Evolutionary conservation across 2,329 filamentous ascomycete species (phyloP), one percentile per base, ranked within the genome.

Genomic region (Talaromyces islandicus): DNA sequence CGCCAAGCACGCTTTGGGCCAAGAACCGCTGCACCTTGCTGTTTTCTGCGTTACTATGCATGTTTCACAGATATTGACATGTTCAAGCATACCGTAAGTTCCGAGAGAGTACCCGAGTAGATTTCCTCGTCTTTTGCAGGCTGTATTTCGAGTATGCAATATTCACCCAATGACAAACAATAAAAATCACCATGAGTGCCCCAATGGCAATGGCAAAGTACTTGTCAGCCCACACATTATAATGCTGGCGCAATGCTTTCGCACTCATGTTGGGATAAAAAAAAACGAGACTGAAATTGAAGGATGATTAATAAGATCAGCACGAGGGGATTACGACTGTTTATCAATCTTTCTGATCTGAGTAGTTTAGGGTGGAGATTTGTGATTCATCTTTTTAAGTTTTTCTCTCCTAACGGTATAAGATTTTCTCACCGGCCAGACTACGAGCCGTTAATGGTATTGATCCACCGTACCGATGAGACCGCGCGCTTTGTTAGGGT

Each of bases 171-270:
- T 65, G 62, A 14, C 54, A 56, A 54, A 60, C 9, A 11, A 50
- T 58, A 38, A 57, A 60, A 21, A 64, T 35, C 21, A 57, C 51
- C 62, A 65, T 65, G 9, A 64, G 63, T 2, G 54, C 35, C 1
- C 63, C 63, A 5, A 64, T 63, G 29, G 58, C 43, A 14, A 65
- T 65, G 7, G 63, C 62, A 57, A 63, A 63, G 21, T 63, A 65
- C 21, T 65, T 61, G n/a, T 48, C 48, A n/a, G 29, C 57, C 63
- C 63, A 64, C 27, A 56, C 60, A 56, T 64, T 64, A 4, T 59
- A 52, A n/a, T 12, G 55, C 52, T 57, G 57, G 7, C 60, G 62
- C n/a, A 61, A 32, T 41, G 29, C 21, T 21, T 21, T 51, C 29
- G 27, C 24, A 5, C 14, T 29, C 48, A 52, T 52, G 19, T 17